Evolutionary conservation across 805 yeast species (phyloP).

Genomic region (Kodamaea jinghongensis): DNA sequence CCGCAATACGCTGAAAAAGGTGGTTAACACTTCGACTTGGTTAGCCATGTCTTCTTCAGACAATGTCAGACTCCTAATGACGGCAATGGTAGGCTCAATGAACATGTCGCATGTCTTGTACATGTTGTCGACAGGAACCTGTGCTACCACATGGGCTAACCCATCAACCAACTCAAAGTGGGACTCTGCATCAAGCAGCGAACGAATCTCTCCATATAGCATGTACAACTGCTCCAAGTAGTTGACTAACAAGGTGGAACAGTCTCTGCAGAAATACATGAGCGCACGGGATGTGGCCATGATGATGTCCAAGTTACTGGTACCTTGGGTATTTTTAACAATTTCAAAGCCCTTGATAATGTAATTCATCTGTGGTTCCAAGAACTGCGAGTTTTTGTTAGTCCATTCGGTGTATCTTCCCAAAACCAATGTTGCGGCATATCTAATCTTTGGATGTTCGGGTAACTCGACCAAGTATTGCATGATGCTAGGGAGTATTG

Average conservation of each 20-base stretch:
- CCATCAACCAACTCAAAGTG: conserved; percentile 85
- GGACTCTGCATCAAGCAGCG: conserved; percentile 61
- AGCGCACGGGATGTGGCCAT: conserved; percentile 91
- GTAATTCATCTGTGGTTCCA: conserved; percentile 81
- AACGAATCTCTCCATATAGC: conserved; percentile 58
- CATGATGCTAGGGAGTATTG: conserved; percentile 75
- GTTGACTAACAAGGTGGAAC: conserved; percentile 60
- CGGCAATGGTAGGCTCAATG: conserved; percentile 58
- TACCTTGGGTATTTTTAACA: conserved; percentile 9
- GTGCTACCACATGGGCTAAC: conserved; percentile 73
- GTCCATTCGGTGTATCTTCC: conserved; percentile 99
- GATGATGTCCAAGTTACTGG: conserved; percentile 45
- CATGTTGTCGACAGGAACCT: conserved; percentile 53
- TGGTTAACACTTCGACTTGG: conserved; percentile 65
- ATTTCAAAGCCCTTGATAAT: conserved; percentile 68
- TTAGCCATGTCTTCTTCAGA: conserved; percentile 52
- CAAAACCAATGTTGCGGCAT: conserved; percentile 87
- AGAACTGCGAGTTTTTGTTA: conserved; percentile 72
- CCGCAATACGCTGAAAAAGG: conserved; percentile 55
- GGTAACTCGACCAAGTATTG: conserved; percentile 65
- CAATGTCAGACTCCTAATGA: conserved; percentile 17
- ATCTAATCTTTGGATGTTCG: conserved; percentile 80
- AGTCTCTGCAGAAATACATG: conserved; percentile 93
- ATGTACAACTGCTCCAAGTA: conserved; percentile 73
- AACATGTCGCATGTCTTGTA: conserved; percentile 58